These are phyloP conservation scores for Cardamine chenopodiifolia DNA, from an alignment of 345 rosid genomes.

Conservation along the genomic window DNA sequence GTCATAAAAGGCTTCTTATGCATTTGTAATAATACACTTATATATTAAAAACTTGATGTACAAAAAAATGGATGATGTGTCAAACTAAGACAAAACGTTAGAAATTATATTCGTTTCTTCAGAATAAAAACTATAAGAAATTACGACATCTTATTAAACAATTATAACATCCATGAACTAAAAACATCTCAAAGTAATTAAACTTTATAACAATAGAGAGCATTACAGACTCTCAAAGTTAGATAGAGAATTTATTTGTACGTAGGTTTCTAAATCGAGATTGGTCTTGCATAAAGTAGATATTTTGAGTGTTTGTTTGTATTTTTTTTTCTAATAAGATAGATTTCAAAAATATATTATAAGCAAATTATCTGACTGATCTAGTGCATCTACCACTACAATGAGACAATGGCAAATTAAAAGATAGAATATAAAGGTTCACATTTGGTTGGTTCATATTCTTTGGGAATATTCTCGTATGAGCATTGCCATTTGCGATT, in stretches of 20 bases:
- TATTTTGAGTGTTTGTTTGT: not conserved
- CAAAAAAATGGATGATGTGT: not conserved
- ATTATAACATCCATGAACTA: too few species aligned
- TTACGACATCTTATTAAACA: too few species aligned
- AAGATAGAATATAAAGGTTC: constrained; percentile 31
- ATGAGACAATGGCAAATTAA: constrained; percentile 1
- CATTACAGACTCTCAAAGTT: too few species aligned
- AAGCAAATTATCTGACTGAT: not conserved
- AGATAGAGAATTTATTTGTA: too few species aligned
- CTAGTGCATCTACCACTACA: constrained; percentile 34
- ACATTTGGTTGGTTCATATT: constrained; percentile 36
- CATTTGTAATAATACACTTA: not conserved
- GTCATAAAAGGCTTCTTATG: not conserved
- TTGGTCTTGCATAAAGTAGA: not conserved
- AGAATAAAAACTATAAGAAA: too few species aligned
- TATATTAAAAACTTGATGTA: not conserved
- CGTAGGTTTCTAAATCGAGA: too few species aligned
- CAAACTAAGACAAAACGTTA: too few species aligned
- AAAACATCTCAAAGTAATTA: too few species aligned
- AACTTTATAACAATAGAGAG: too few species aligned
- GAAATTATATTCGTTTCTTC: too few species aligned
- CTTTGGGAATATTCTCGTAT: constrained; percentile 37
- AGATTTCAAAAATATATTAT: not conserved
- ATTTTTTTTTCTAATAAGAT: not conserved
- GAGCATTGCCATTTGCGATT: constrained; percentile 18